Base-by-base conservation (phyloP, 495 filamentous ascomycete genomes). In the Glonium stellatum region DNA sequence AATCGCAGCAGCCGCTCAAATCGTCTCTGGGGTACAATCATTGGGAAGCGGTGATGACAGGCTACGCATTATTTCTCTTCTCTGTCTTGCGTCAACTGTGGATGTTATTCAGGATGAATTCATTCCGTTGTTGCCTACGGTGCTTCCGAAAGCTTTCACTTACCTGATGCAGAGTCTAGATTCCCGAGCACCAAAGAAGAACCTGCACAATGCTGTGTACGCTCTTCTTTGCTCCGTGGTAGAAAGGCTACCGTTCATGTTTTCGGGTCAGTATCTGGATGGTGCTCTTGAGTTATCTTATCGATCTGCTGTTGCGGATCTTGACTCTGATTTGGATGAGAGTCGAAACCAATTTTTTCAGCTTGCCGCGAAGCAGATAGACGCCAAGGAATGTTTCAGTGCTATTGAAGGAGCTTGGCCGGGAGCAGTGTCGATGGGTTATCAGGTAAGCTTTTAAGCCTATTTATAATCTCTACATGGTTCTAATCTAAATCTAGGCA, bases 11-110 rank as follows among this genome's bases (percentile, higher is more conserved):
- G 84, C 89, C 23, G 88, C 89, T 11, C 76, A 82, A 52, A 84
- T 86, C 6, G 85, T 97, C 67, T 83, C 87, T n/a, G 83, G 89
- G 47, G 72, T 80, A 35, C 76, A 87, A 59, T 92, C 87, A 60
- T 79, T 97, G 25, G 86, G 85, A 42, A 84, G 86, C 68, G 71
- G 79, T 4, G 88, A 95, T 67, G 76, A 80, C 58, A 80, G 80
- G 44, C 80, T 97, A 31, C 85, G 87, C 21, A 78, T 88, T 58
- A 85, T 92, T 75, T 87, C 89, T 42, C 75, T 96, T n/a, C 76
- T 97, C 22, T 96, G 89, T 69, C 77, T 98, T 46, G 86, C 92
- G 0, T 93, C 90, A 1, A 84, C 93, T 70, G 84, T 92, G 1
- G 89, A 93, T 56, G 89, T 93, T 10, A 76, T 96, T n/a, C 84